Evolutionary conservation across 306 rosid genomes (phyloP).

Genomic region (Quercus engelmannii): DNA sequence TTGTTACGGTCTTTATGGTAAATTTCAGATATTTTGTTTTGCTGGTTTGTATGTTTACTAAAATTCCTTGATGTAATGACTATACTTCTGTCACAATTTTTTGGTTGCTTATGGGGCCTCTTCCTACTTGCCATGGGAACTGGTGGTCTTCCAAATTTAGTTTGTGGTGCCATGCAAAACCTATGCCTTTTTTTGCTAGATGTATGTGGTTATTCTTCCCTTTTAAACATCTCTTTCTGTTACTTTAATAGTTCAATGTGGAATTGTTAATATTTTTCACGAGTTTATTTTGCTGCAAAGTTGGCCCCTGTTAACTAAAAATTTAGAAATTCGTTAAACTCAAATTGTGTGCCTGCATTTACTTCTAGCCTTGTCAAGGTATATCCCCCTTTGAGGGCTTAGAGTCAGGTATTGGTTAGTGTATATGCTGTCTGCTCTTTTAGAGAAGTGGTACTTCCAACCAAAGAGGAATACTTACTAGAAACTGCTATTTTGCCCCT

Average conservation of each 20-base stretch:
- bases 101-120: too few relatives aligned
- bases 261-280: background rate
- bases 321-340: background rate
- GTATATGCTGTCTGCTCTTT: background rate
- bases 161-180: background rate
- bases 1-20: background rate
- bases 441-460: background rate
- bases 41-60: background rate
- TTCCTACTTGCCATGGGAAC: background rate
- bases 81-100: too few relatives aligned
- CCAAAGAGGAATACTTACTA: background rate
- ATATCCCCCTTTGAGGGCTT: background rate
- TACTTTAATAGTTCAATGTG: background rate
- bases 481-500: background rate
- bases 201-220: background rate
- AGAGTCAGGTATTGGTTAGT: background rate
- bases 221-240: background rate
- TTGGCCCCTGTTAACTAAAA: background rate
- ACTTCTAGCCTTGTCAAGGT: background rate
- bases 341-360: background rate
- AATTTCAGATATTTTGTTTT: background rate
- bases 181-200: background rate
- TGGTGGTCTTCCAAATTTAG: background rate
- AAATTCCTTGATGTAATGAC: background rate
- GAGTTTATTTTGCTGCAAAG: background rate